Conservation (phyloP, 257 asterid species). For the Asclepias syriaca region DNA sequence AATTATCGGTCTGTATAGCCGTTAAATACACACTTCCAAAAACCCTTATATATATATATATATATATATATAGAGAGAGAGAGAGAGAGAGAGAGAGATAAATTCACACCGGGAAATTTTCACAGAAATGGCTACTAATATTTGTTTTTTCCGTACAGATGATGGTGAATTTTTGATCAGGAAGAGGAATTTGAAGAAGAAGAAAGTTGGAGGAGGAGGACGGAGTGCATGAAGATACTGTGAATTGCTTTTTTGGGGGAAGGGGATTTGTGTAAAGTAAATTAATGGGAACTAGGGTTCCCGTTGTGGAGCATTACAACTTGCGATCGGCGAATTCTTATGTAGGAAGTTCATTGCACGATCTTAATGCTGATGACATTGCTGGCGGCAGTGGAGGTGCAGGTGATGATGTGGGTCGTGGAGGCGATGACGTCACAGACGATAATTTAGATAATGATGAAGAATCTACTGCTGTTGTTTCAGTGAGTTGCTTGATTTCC, state of each 20-base stretch:
- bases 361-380: slow-evolving; percentile 57
- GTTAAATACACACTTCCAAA: neutral
- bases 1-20: slow-evolving; percentile 1
- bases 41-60: neutral
- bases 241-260: neutral
- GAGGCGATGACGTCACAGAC: slow-evolving; percentile 50
- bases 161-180: neutral
- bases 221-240: neutral
- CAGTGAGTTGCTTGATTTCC: slow-evolving; percentile 31
- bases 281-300: slow-evolving; percentile 66
- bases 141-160: neutral
- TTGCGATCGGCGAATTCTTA: slow-evolving; percentile 68
- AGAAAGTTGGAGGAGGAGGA: neutral
- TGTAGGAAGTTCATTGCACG: slow-evolving; percentile 69
- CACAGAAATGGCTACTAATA: slow-evolving; percentile 1
- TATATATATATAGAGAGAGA: neutral
- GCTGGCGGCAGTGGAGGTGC: slow-evolving; percentile 18
- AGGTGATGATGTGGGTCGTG: slow-evolving; percentile 47
- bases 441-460: slow-evolving; percentile 56
- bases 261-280: neutral
- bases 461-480: slow-evolving; percentile 71
- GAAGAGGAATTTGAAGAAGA: neutral
- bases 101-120: neutral
- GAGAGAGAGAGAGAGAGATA: neutral
- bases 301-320: slow-evolving; percentile 62